A percentile compares a stretch with the other conserved stretches of the same genome.
These are phyloP conservation scores for Eimeria falciformis DNA, from an alignment of 169 alveolate species.

Conservation along the genomic window DNA sequence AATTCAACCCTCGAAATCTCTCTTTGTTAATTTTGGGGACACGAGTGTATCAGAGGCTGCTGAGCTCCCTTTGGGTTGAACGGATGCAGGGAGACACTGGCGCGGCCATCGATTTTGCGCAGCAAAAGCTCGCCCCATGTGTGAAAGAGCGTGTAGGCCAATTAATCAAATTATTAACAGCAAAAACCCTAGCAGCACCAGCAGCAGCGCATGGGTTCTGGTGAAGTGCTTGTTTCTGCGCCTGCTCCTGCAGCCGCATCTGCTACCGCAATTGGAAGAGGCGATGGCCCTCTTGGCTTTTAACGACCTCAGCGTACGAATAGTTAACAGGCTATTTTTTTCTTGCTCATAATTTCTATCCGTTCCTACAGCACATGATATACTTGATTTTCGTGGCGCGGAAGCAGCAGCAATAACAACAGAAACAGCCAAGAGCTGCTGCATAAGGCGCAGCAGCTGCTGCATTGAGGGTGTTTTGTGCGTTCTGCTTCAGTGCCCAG, in stretches of 20 bases:
- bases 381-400: too few species aligned
- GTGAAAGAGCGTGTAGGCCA: constrained; percentile 74
- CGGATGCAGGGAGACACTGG: constrained; percentile 65
- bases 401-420: background rate
- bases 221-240: background rate
- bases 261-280: constrained; percentile 76
- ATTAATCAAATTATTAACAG: background rate
- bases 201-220: background rate
- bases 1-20: too few species aligned
- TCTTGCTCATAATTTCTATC: background rate
- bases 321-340: background rate
- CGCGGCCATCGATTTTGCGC: constrained; percentile 77
- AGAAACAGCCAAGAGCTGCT: background rate
- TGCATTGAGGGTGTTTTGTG: background rate
- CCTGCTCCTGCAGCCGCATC: constrained; percentile 68
- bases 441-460: background rate
- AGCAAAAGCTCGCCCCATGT: constrained; percentile 76
- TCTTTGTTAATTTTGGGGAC: too few species aligned
- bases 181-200: background rate
- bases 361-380: background rate
- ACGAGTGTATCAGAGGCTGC: background rate
- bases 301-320: constrained; percentile 74
- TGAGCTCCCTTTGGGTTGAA: background rate
- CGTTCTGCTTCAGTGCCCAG: constrained; percentile 65
- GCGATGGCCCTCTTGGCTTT: constrained; percentile 78